These are phyloP conservation scores for Crataegus laevigata DNA, from an alignment of 306 rosid species.

Conservation along the genomic window DNA sequence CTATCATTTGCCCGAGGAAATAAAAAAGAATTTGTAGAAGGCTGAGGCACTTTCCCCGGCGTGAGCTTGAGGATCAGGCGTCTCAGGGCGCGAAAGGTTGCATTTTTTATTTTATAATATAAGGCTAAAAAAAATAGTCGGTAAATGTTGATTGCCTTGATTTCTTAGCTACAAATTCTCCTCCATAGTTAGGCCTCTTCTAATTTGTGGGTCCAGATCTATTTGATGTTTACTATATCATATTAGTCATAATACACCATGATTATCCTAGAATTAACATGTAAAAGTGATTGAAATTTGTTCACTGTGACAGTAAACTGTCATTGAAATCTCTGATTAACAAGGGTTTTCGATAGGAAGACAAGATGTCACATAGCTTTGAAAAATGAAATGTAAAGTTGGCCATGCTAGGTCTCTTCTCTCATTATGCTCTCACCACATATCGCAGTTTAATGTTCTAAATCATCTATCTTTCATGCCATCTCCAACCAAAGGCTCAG, in stretches of 20 bases:
- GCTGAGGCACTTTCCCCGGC: no score
- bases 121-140: slow-evolving; percentile 10
- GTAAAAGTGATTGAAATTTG: slow-evolving; percentile 44
- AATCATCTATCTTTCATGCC: no score
- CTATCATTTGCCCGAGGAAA: no score
- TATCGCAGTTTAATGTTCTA: no score
- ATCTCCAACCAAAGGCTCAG: no score
- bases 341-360: slow-evolving; percentile 17
- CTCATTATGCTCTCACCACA: no score
- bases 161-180: slow-evolving; percentile 46
- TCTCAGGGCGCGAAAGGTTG: no score
- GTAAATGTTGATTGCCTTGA: slow-evolving; percentile 29
- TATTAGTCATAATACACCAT: slow-evolving; percentile 39
- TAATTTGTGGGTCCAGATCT: slow-evolving; percentile 60
- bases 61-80: no score
- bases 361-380: slow-evolving; percentile 26
- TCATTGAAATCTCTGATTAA: slow-evolving; percentile 25
- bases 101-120: no score
- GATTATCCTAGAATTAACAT: slow-evolving; percentile 44
- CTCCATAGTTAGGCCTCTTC: slow-evolving; percentile 12
- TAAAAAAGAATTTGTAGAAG: no score
- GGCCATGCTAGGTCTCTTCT: no score
- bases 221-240: slow-evolving; percentile 50
- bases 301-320: slow-evolving; percentile 39
- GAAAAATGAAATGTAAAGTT: slow-evolving; percentile 17